Evolutionary conservation across 139 green algal species (phyloP).

Genomic region (Picochlorum sp.): DNA sequence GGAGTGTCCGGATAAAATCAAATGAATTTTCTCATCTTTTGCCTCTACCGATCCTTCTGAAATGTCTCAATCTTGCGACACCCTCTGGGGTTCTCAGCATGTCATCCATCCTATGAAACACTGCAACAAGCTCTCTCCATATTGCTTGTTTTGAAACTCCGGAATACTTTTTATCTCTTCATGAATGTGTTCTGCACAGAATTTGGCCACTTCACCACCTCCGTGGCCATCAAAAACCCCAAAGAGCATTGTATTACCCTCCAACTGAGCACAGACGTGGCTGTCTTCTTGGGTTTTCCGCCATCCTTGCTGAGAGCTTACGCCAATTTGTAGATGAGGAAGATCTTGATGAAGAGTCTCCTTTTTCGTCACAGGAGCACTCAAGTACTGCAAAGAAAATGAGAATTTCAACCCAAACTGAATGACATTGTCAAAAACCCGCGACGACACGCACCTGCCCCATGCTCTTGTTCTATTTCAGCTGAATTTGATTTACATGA

Average conservation of each 20-base stretch:
- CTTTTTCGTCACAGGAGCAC: conserved; percentile 13
- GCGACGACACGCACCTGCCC: neutral
- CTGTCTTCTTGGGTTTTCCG: conserved; percentile 28
- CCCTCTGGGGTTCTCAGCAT: conserved; percentile 28
- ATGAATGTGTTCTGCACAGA: conserved; percentile 70
- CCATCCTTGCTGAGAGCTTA: conserved; percentile 28
- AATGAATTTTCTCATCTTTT: conserved; percentile 18
- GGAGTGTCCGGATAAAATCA: conserved; percentile 26
- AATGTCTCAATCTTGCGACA: conserved; percentile 9
- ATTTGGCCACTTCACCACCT: conserved; percentile 72
- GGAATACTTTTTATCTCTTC: conserved; percentile 53
- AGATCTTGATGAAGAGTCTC: conserved; percentile 7
- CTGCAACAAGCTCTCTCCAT: conserved; percentile 48
- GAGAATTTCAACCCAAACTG: neutral
- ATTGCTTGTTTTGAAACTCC: conserved; percentile 42
- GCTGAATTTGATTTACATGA: too few relatives aligned
- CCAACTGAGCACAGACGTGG: conserved; percentile 16
- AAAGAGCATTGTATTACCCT: conserved; percentile 48
- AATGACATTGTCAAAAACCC: neutral
- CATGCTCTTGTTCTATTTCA: neutral
- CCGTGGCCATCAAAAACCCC: conserved; percentile 76
- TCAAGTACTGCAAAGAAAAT: conserved; percentile 5
- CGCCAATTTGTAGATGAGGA: conserved; percentile 11
- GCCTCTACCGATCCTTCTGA: conserved; percentile 2
- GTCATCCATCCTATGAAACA: conserved; percentile 26